These are phyloP conservation scores for Diplocarpon mali DNA, from an alignment of 2,329 filamentous ascomycete genomes.

Conservation along the genomic window DNA sequence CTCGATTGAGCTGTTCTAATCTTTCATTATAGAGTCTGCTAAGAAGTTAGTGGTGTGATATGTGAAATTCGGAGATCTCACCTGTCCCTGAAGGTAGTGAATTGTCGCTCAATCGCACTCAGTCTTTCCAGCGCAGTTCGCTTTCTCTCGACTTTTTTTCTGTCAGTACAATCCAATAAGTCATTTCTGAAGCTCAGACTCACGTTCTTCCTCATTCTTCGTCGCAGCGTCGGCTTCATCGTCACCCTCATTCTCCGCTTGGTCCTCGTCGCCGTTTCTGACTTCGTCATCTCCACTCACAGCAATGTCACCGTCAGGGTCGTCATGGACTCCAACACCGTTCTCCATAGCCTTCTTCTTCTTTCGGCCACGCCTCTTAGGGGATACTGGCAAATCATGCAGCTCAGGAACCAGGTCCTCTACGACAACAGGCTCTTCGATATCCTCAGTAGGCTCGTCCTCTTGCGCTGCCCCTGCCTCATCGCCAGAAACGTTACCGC, in stretches of 20 bases:
- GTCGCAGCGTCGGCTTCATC: conserved; percentile 48
- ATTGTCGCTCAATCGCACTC: conserved; percentile 74
- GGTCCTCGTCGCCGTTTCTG: conserved; percentile 39
- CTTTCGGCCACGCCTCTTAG: conserved; percentile 27
- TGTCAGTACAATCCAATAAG: conserved; percentile 22
- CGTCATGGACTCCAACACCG: conserved; percentile 17
- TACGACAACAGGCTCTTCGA: conserved; percentile 31
- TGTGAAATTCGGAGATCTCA: conserved; percentile 30
- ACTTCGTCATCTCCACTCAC: conserved; percentile 22
- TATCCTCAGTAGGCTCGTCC: conserved; percentile 33
- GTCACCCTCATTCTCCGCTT: conserved; percentile 43
- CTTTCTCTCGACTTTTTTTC: conserved; percentile 60
- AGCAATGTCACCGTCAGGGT: conserved; percentile 17
- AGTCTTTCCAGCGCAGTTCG: conserved; percentile 71
- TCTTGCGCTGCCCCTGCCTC: conserved; percentile 34
- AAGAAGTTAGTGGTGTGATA: conserved; percentile 14
- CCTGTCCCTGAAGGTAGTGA: conserved; percentile 74
- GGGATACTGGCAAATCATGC: conserved; percentile 17
- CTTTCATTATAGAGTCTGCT: conserved; percentile 77
- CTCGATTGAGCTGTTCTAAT: conserved; percentile 65
- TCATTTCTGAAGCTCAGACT: conserved; percentile 20
- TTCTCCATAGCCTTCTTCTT: conserved; percentile 27
- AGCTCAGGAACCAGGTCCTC: conserved; percentile 29
- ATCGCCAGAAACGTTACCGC: conserved; percentile 24
- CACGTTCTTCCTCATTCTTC: conserved; percentile 56